Conservation (phyloP, 768 basidiomycete species). For the Royoungia palumana region DNA sequence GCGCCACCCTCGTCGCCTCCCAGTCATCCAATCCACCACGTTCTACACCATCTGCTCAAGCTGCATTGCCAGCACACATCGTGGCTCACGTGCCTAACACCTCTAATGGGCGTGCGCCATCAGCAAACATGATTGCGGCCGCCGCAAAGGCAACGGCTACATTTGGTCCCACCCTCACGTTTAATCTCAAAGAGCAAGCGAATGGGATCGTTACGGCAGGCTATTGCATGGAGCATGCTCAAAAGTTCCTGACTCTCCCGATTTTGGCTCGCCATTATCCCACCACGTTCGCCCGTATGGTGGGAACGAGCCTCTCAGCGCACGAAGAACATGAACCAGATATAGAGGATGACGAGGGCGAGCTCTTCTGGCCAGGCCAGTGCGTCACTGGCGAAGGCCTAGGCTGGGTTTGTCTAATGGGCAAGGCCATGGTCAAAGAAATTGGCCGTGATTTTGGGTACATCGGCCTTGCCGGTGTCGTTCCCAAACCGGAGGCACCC, state of each 20-base stretch:
- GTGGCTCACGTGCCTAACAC: constrained; percentile 27
- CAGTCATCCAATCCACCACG: constrained; percentile 28
- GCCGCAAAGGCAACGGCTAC: constrained; percentile 31
- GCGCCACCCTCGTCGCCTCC: constrained; percentile 21
- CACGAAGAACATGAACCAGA: constrained; percentile 78
- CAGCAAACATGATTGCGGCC: constrained; percentile 27
- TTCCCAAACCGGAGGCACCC: constrained; percentile 57
- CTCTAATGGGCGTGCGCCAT: constrained; percentile 29
- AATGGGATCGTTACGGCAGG: constrained; percentile 41
- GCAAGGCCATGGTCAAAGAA: constrained; percentile 82
- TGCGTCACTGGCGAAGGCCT: constrained; percentile 71
- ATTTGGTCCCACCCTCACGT: constrained; percentile 26
- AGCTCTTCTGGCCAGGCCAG: constrained; percentile 82
- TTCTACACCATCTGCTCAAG: constrained; percentile 27
- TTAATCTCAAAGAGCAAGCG: constrained; percentile 29
- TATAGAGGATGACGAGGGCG: constrained; percentile 82
- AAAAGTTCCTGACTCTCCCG: constrained; percentile 59
- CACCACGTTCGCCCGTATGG: constrained; percentile 69
- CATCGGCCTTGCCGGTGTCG: constrained; percentile 65
- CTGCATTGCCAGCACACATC: constrained; percentile 41
- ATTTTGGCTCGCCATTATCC: constrained; percentile 71
- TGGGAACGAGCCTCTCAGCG: constrained; percentile 56
- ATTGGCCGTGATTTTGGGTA: constrained; percentile 76
- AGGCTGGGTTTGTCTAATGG: constrained; percentile 86
- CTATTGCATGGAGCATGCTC: constrained; percentile 44